Conservation (phyloP, 179 eudicot species). For the Beta corolliflora region DNA sequence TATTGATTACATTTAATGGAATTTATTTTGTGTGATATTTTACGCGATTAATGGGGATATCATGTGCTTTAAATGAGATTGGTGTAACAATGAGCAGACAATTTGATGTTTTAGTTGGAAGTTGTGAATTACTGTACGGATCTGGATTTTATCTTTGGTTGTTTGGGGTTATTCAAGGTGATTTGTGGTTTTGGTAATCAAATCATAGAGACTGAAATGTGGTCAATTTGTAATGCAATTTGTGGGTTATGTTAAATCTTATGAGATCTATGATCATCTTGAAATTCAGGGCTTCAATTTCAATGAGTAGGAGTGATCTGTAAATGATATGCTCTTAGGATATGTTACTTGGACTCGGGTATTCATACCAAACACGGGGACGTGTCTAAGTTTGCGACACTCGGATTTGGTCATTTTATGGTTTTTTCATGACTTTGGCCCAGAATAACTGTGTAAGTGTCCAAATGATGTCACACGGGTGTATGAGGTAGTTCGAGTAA, state of each 20-base stretch:
- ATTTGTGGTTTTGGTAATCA: not conserved
- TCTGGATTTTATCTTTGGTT: not conserved
- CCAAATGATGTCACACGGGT: too few relatives aligned
- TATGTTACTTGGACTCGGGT: too few relatives aligned
- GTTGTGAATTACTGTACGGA: not conserved
- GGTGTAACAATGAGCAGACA: not conserved
- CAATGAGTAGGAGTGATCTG: not conserved
- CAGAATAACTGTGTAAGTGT: too few relatives aligned
- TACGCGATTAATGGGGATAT: not conserved
- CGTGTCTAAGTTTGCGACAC: too few relatives aligned
- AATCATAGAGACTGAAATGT: not conserved
- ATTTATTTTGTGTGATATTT: too few relatives aligned
- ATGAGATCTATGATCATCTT: not conserved
- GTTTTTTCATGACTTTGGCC: too few relatives aligned
- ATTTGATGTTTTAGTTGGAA: not conserved
- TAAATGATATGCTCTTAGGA: not conserved
- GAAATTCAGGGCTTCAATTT: not conserved
- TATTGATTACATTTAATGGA: not conserved
- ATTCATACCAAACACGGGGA: too few relatives aligned
- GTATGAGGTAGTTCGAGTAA: too few relatives aligned
- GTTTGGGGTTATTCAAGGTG: not conserved
- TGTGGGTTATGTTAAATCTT: not conserved
- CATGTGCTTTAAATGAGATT: not conserved
- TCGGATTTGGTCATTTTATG: too few relatives aligned
- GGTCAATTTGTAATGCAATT: not conserved